A percentile compares a stretch with the other conserved stretches of the same genome.
These are phyloP conservation scores for Annona squamosa DNA, from an alignment of 164 flowering plant genomes.

Conservation along the genomic window DNA sequence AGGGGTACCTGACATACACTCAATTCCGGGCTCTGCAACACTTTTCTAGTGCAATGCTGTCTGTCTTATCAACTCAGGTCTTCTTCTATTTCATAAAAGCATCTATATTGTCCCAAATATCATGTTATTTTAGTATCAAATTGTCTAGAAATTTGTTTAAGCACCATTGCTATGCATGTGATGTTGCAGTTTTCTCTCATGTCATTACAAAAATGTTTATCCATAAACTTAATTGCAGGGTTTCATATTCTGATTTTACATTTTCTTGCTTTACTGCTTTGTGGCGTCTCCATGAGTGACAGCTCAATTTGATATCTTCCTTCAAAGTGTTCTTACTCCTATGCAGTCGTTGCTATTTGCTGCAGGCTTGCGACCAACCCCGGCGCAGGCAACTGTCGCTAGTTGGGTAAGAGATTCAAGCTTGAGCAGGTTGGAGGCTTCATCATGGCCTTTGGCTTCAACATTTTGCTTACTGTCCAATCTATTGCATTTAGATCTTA, in stretches of 20 bases:
- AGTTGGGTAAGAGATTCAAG: conserved; percentile 71
- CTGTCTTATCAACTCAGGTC: conserved; percentile 97
- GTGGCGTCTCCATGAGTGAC: conserved; percentile 4
- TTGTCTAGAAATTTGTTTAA: background rate
- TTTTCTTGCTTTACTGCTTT: background rate
- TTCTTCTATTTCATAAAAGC: conserved; percentile 15
- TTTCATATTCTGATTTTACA: background rate
- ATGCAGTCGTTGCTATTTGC: conserved; percentile 96
- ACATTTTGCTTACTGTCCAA: conserved; percentile 5
- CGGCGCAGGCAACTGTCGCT: conserved; percentile 93
- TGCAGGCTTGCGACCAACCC: conserved; percentile 98
- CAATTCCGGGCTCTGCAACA: conserved; percentile 93
- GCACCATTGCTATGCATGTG: background rate
- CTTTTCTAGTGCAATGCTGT: conserved; percentile 80
- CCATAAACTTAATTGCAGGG: background rate
- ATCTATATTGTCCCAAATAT: background rate
- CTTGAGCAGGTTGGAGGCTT: background rate
- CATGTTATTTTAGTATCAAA: background rate
- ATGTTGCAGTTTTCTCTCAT: background rate
- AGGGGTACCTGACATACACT: conserved; percentile 85
- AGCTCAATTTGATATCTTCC: conserved; percentile 13
- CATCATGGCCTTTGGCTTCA: background rate
- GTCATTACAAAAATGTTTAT: background rate
- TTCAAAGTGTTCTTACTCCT: conserved; percentile 37
- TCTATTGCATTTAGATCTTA: conserved; percentile 47